Conservation (phyloP, 345 rosid genomes). For the Sisymbrium irio region DNA sequence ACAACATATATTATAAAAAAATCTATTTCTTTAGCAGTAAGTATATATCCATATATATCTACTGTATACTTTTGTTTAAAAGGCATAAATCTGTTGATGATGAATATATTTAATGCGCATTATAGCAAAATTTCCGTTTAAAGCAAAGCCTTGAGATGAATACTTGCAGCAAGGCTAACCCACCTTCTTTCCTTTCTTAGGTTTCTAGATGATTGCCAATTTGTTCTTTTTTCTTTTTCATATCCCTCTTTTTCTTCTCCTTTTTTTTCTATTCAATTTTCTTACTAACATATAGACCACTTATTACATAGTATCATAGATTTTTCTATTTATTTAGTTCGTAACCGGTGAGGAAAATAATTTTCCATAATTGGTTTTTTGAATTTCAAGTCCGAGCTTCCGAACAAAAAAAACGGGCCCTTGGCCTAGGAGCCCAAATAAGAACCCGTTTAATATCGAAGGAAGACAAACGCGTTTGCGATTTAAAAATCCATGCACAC, state of each 20-base stretch:
- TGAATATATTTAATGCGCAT: neutral
- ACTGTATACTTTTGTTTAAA: too few species aligned
- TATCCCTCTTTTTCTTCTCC: too few species aligned
- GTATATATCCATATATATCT: too few species aligned
- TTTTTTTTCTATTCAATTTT: too few species aligned
- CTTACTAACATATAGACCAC: too few species aligned
- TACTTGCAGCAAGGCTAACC: constrained; percentile 27
- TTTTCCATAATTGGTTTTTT: neutral
- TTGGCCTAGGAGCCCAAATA: neutral
- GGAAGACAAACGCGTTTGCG: neutral
- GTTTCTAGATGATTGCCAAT: constrained; percentile 22
- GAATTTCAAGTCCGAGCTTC: too few species aligned
- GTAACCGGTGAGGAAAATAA: neutral
- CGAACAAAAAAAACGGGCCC: neutral
- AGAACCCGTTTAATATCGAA: neutral
- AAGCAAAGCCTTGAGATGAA: constrained; percentile 25
- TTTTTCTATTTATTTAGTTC: too few species aligned
- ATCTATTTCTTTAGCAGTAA: too few species aligned
- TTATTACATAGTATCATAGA: too few species aligned
- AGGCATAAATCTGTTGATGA: too few species aligned
- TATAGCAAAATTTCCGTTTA: constrained; percentile 4
- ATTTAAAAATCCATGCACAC: neutral
- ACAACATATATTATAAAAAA: too few species aligned
- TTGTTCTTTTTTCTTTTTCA: too few species aligned
- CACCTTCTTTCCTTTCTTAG: neutral